Evolutionary conservation across 805 yeast species (phyloP), one percentile per base, ranked within the genome.

Genomic region (Candida mattraensis): DNA sequence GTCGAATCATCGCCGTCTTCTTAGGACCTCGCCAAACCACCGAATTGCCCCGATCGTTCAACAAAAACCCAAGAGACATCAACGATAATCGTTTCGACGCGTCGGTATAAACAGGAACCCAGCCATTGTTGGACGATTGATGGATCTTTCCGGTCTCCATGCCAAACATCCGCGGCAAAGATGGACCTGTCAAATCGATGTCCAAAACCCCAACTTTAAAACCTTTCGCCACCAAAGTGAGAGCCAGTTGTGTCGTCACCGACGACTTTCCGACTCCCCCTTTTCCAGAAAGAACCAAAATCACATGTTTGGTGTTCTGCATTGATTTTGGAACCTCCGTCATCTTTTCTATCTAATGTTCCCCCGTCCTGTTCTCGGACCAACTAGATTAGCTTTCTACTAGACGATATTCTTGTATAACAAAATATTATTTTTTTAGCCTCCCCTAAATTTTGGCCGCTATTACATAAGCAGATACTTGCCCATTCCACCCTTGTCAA

Each of bases 1-100:
- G 99, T 43, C 89, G 75, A 23, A 93, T 85, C 98, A 93, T 93
- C 10, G 97, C 96, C 0, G 97, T 89, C 57, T 94, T 93, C 62
- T 91, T 88, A 3, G 99, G 99, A 0, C 99, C 99, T 54, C 98
- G 71, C 99, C 99, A 93, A 7, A 93, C 97, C 12, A 93, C 93
- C 17, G 94, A 80, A 51, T 83, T 86, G 18, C 94, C 95, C 44
- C 98, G 63, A 53, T 87, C 82, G 17, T 83, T 80, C 5, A 93
- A 63, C 33, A 93, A 61, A 56, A 93, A 93, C 5, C 98, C 99
- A 10, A 93, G 60, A 3, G 95, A 86, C 83, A 91, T 87, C 28
- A 89, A 72, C 18, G 76, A 71, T 9, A 91, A 61, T 53, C 76
- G 53, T 39, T 71, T 61, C 18, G 61, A 37, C 10, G 48, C 42